phyloP scores from a whole-genome alignment of 2,329 filamentous ascomycete species.

The Neonectria faginata region DNA sequence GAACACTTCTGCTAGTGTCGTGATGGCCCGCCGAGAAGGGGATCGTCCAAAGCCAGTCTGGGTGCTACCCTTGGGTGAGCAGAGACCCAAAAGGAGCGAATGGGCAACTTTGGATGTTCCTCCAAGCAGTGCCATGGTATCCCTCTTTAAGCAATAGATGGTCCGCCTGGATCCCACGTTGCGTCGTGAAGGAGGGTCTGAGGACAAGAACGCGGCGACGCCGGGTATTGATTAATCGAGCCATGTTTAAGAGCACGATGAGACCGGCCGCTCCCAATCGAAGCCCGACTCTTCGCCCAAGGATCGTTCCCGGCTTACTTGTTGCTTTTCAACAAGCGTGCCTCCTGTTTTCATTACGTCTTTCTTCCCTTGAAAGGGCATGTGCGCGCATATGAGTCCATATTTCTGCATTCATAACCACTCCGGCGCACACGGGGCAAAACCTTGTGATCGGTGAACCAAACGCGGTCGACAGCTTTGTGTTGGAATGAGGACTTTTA shows the following conservation, averaged over 20 bases:
- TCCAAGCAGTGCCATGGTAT: conserved; percentile 31
- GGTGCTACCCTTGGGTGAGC: conserved; percentile 23
- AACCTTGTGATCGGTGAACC: conserved; percentile 18
- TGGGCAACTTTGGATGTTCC: conserved; percentile 31
- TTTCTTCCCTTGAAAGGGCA: conserved; percentile 1
- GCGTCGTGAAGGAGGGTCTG: conserved; percentile 33
- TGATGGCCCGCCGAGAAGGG: conserved; percentile 21
- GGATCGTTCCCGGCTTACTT: conserved; percentile 6
- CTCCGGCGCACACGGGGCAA: conserved; percentile 15
- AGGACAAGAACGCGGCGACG: conserved; percentile 29
- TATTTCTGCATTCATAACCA: conserved; percentile 8
- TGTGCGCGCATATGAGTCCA: not conserved
- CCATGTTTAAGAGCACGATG: conserved; percentile 39
- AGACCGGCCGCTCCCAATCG: conserved; percentile 21
- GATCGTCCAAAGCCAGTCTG: conserved; percentile 34
- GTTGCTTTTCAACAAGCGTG: not conserved
- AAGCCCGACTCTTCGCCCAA: conserved; percentile 20
- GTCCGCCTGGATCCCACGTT: conserved; percentile 31
- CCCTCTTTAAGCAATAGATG: conserved; percentile 36
- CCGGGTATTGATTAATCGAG: conserved; percentile 10
- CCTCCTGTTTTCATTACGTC: not conserved
- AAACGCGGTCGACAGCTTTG: not conserved
- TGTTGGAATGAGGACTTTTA: conserved; percentile 15
- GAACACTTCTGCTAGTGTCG: conserved; percentile 35
- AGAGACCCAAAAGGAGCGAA: conserved; percentile 40